Evolutionary conservation across 306 rosid genomes (phyloP).

Genomic region (Fragaria nilgerrensis): DNA sequence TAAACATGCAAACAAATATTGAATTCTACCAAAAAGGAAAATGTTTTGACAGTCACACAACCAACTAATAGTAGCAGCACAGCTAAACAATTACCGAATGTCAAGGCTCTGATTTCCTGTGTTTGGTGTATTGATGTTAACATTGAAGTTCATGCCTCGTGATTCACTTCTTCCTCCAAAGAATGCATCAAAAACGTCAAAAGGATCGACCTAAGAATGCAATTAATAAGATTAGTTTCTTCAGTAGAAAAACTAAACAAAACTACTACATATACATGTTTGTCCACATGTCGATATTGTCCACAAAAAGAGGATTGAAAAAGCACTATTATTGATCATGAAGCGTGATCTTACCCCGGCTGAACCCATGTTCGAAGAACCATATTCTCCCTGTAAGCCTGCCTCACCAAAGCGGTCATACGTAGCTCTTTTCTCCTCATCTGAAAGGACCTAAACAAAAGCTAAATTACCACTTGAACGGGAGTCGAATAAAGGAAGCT

Average conservation of each 20-base stretch:
- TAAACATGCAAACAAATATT: not conserved
- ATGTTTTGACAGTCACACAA: not conserved
- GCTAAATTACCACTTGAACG: slow-evolving; percentile 53
- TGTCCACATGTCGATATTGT: not conserved
- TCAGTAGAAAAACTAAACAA: not conserved
- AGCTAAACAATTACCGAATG: slow-evolving; percentile 51
- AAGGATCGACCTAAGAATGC: slow-evolving; percentile 73
- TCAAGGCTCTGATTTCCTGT: slow-evolving; percentile 47
- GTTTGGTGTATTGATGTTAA: slow-evolving; percentile 36
- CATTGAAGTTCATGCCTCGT: slow-evolving; percentile 61
- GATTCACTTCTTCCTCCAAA: slow-evolving; percentile 63
- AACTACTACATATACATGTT: not conserved
- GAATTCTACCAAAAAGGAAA: not conserved
- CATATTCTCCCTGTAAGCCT: slow-evolving; percentile 79
- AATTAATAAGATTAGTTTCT: slow-evolving; percentile 10
- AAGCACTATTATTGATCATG: slow-evolving; percentile 14
- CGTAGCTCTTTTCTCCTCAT: slow-evolving; percentile 89
- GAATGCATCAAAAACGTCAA: slow-evolving; percentile 64
- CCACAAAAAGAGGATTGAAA: slow-evolving; percentile 17
- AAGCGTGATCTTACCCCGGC: slow-evolving; percentile 56
- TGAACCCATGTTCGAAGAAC: slow-evolving; percentile 45
- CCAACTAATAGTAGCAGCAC: slow-evolving; percentile 10
- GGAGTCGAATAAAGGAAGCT: slow-evolving; percentile 12
- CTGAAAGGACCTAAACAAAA: slow-evolving; percentile 89
- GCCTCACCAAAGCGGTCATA: slow-evolving; percentile 94